These are phyloP conservation scores for Phytophthora ohioensis DNA, from an alignment of 352 stramenopile genomes.

Conservation along the genomic window DNA sequence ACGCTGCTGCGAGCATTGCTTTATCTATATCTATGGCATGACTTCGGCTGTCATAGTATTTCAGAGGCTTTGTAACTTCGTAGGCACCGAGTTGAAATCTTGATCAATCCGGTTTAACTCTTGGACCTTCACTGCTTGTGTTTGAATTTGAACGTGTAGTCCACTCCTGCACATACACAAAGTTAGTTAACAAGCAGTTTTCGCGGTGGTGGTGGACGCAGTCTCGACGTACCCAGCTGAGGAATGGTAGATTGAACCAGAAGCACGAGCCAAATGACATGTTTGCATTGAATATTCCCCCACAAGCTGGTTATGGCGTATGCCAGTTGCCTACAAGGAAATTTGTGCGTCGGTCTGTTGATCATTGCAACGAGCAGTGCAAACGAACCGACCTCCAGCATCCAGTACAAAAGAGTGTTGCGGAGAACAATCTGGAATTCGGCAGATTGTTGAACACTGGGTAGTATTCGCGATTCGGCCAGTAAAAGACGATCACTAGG, in stretches of 20 bases:
- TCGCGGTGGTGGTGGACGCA: no score
- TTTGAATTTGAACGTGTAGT: no score
- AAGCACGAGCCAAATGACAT: slow-evolving; percentile 36
- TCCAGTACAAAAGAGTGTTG: slow-evolving; percentile 20
- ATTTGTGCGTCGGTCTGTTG: slow-evolving; percentile 29
- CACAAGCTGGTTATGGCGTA: slow-evolving; percentile 27
- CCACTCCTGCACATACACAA: no score
- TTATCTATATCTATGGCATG: no score
- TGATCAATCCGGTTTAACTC: no score
- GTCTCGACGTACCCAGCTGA: slow-evolving; percentile 15
- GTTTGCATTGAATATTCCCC: slow-evolving; percentile 26
- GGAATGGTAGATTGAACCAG: slow-evolving; percentile 27
- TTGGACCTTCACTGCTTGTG: no score
- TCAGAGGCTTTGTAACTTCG: no score
- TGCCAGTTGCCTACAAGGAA: slow-evolving; percentile 32
- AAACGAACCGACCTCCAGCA: slow-evolving; percentile 30
- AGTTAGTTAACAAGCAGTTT: no score
- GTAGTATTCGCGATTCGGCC: slow-evolving; percentile 44
- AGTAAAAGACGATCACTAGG: background rate
- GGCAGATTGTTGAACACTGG: slow-evolving; percentile 25
- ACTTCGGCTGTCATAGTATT: no score
- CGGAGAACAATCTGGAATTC: slow-evolving; percentile 16
- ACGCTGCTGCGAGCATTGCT: no score
- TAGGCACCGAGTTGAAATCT: no score
- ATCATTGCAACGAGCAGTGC: slow-evolving; percentile 15